Evolutionary conservation across 441 rosid genomes (phyloP).

Genomic region (Rhodomyrtus psidioides): DNA sequence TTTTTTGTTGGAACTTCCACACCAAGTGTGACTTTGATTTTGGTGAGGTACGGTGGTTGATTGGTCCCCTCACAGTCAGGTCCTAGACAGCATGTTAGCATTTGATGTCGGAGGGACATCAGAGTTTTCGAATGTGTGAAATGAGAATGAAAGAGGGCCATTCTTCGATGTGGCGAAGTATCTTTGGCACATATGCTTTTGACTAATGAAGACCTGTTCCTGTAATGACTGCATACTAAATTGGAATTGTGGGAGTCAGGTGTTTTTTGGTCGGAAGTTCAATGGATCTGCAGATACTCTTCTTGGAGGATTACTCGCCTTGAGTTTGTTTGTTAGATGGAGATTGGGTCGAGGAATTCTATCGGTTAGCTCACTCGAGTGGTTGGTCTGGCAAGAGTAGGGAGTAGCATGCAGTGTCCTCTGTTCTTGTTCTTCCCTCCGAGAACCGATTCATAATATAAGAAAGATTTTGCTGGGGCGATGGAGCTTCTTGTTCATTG

Average conservation of each 20-base stretch:
- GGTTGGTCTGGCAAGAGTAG: background rate
- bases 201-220: background rate
- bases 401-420: background rate
- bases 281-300: background rate
- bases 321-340: background rate
- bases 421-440: background rate
- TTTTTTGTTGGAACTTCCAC: background rate
- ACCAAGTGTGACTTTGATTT: background rate
- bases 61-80: background rate
- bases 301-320: background rate
- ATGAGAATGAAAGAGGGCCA: background rate
- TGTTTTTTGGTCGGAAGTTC: background rate
- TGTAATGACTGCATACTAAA: background rate
- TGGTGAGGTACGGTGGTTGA: background rate
- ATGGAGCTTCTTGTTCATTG: background rate
- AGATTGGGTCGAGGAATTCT: background rate
- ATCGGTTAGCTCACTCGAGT: background rate
- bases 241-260: background rate
- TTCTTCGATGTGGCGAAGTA: background rate
- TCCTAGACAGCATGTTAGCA: background rate
- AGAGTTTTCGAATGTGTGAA: background rate
- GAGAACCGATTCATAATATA: background rate
- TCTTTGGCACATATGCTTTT: background rate
- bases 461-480: background rate
- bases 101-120: background rate